These are phyloP conservation scores for Hymenoscyphus scutula DNA, from an alignment of 2,329 filamentous ascomycete species.

Conservation along the genomic window DNA sequence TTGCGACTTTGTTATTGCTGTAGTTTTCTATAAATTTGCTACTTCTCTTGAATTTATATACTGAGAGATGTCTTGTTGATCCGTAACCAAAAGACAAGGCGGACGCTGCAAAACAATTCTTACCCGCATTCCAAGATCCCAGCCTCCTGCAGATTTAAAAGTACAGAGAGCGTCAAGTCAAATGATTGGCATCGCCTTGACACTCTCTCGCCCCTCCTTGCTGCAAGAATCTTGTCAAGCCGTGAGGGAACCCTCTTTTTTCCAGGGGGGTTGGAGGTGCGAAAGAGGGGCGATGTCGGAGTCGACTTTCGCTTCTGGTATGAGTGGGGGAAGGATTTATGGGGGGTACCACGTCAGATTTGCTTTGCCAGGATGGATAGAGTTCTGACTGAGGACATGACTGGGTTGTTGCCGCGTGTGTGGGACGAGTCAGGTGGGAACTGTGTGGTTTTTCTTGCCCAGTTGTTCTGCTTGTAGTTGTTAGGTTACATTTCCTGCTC, in stretches of 20 bases:
- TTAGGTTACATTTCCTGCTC: not conserved
- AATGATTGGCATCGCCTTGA: too few species aligned
- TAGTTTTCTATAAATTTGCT: too few species aligned
- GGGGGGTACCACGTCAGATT: conserved; percentile 1
- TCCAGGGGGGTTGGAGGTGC: not conserved
- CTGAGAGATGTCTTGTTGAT: too few species aligned
- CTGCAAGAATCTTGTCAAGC: too few species aligned
- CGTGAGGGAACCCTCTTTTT: too few species aligned
- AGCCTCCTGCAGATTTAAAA: not conserved
- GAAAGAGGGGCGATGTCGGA: not conserved
- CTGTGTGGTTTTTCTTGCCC: not conserved
- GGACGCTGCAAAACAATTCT: too few species aligned
- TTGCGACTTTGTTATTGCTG: too few species aligned
- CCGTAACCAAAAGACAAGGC: too few species aligned
- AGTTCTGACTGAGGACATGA: not conserved
- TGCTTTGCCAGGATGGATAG: not conserved
- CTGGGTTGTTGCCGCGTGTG: not conserved
- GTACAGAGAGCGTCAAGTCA: too few species aligned
- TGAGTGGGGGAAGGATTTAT: not conserved
- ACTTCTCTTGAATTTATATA: too few species aligned
- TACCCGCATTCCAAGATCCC: not conserved
- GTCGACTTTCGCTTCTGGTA: not conserved
- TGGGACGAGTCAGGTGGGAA: conserved; percentile 1
- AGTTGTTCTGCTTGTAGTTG: too few species aligned
- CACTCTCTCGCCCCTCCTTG: not conserved